phyloP scores from a whole-genome alignment of 2,329 filamentous ascomycete genomes.

The Hirsutella thompsonii region DNA sequence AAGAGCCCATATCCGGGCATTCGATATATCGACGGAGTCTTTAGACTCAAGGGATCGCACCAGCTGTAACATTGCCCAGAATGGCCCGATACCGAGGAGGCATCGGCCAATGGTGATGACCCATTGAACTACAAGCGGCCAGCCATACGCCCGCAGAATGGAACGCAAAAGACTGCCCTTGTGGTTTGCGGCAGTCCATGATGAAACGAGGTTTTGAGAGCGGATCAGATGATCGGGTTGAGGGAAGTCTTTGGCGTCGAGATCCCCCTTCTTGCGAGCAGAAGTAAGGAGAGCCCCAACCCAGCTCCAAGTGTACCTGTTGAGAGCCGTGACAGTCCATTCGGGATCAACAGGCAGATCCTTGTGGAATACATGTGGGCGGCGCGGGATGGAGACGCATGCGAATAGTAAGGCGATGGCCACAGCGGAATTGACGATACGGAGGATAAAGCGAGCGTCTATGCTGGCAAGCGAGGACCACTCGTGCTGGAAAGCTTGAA shows the following conservation, averaged over 20 bases:
- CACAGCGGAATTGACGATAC: slow-evolving; percentile 31
- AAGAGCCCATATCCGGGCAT: slow-evolving; percentile 51
- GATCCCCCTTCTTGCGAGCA: slow-evolving; percentile 42
- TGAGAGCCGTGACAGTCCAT: slow-evolving; percentile 46
- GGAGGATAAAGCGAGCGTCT: slow-evolving; percentile 28
- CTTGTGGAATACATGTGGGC: slow-evolving; percentile 52
- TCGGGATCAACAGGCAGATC: slow-evolving; percentile 49
- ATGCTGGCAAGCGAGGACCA: slow-evolving; percentile 17
- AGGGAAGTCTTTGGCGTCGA: slow-evolving; percentile 51
- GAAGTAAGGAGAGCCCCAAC: slow-evolving; percentile 37
- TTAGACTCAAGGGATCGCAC: slow-evolving; percentile 50
- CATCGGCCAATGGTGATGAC: slow-evolving; percentile 38
- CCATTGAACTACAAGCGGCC: slow-evolving; percentile 45
- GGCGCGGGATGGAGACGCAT: slow-evolving; percentile 46
- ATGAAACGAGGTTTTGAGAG: slow-evolving; percentile 33
- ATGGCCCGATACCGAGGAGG: slow-evolving; percentile 54
- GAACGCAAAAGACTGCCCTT: slow-evolving; percentile 45
- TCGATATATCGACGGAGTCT: slow-evolving; percentile 27
- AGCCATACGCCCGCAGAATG: slow-evolving; percentile 44
- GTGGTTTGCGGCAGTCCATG: slow-evolving; percentile 34
- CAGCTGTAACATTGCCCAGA: slow-evolving; percentile 54
- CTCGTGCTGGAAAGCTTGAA: slow-evolving; percentile 28
- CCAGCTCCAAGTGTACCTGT: slow-evolving; percentile 56
- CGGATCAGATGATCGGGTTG: slow-evolving; percentile 43
- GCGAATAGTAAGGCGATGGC: slow-evolving; percentile 31